Evolutionary conservation across 2,329 filamentous ascomycete species (phyloP).

Genomic region (Botrytis squamosa): DNA sequence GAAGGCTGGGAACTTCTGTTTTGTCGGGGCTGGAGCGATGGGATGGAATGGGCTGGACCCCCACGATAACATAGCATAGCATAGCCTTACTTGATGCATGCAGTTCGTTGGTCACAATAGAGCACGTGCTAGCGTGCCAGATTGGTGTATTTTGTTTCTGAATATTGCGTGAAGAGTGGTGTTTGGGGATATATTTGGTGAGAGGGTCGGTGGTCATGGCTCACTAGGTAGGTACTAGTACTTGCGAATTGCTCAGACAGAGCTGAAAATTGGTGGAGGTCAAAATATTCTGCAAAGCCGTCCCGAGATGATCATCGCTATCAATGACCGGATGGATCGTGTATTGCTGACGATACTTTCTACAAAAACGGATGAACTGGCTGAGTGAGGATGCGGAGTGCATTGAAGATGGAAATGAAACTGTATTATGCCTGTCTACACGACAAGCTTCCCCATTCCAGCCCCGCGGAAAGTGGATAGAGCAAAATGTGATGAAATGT

Average conservation of each 20-base stretch:
- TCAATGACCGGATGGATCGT: too few relatives aligned
- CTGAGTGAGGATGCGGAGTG: not conserved
- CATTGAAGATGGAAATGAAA: not conserved
- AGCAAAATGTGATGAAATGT: not conserved
- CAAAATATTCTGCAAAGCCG: not conserved
- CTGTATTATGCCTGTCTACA: not conserved
- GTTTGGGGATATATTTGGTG: not conserved
- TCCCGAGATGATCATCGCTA: not conserved
- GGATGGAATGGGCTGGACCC: not conserved
- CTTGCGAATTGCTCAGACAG: not conserved
- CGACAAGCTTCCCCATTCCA: not conserved
- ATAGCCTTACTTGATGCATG: not conserved
- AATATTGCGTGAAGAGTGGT: not conserved
- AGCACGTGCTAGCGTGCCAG: not conserved
- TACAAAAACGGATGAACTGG: not conserved
- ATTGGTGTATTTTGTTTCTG: not conserved
- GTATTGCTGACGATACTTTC: not conserved
- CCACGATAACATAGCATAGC: not conserved
- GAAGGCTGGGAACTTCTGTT: not conserved
- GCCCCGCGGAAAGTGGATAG: not conserved
- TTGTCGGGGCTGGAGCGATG: not conserved
- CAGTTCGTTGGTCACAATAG: not conserved
- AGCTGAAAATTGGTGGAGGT: not conserved
- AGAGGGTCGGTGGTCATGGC: not conserved
- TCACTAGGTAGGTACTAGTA: not conserved